Evolutionary conservation across 495 filamentous ascomycete species (phyloP).

Genomic region (Extremus antarcticus): DNA sequence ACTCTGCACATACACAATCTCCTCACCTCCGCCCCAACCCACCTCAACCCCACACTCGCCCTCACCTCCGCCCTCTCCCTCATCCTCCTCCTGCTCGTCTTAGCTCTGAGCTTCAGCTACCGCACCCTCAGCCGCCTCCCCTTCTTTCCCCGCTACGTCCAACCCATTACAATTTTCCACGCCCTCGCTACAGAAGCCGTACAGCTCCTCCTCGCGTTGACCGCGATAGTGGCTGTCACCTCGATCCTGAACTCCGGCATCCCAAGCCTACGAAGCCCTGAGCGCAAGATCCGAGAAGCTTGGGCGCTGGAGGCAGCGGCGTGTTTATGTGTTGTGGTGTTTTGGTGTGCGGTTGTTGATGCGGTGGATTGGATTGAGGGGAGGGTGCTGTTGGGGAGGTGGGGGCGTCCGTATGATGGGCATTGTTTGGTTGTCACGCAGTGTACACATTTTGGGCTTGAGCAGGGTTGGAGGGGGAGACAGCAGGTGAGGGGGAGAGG

Average conservation of each 20-base stretch:
- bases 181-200: neutral
- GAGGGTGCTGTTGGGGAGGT: neutral
- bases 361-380: neutral
- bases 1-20: too few species aligned
- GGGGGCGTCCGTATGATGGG: neutral
- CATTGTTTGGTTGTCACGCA: neutral
- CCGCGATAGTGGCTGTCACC: neutral
- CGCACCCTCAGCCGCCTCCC: neutral
- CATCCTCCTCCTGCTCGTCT: neutral
- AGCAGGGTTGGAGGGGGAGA: neutral
- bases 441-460: neutral
- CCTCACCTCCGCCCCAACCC: too few species aligned
- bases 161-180: neutral
- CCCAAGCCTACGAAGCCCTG: neutral
- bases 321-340: neutral
- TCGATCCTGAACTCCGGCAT: neutral
- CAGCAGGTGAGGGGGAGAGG: neutral
- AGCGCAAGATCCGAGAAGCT: neutral
- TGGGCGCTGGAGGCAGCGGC: neutral
- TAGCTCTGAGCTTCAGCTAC: neutral
- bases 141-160: neutral
- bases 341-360: neutral
- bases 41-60: neutral
- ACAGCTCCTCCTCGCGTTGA: neutral
- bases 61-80: neutral